Evolutionary conservation across 1,139 yeast species (phyloP).

Genomic region (Candida sanyaensis): DNA sequence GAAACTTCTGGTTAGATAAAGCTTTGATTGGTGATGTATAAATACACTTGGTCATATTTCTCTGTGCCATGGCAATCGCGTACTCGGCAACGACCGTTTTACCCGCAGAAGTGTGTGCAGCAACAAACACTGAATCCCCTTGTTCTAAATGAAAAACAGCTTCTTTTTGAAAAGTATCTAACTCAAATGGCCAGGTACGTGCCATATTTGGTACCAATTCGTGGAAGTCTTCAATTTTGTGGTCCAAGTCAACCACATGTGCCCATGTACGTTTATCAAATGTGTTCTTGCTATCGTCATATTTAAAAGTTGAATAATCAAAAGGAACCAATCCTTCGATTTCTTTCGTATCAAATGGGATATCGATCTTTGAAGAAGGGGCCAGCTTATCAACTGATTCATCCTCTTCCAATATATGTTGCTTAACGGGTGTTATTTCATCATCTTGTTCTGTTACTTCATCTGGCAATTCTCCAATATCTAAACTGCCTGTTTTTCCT

Average conservation of each 20-base stretch:
- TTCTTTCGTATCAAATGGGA: slow-evolving; percentile 42
- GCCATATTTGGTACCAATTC: slow-evolving; percentile 95
- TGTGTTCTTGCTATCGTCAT: slow-evolving; percentile 24
- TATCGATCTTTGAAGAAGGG: slow-evolving; percentile 3
- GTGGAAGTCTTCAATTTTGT: slow-evolving; percentile 76
- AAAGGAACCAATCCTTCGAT: slow-evolving; percentile 80
- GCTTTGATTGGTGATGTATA: slow-evolving; percentile 95
- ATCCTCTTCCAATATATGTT: slow-evolving; percentile 2
- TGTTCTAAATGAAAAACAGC: slow-evolving; percentile 96
- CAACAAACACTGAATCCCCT: slow-evolving; percentile 96
- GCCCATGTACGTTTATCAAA: slow-evolving; percentile 79
- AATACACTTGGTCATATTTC: slow-evolving; percentile 89
- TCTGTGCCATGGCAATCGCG: slow-evolving; percentile 88
- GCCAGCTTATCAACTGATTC: not conserved
- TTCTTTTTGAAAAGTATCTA: slow-evolving; percentile 95
- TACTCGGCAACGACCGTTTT: slow-evolving; percentile 93
- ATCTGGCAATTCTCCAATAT: slow-evolving; percentile 18
- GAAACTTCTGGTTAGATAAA: slow-evolving; percentile 86
- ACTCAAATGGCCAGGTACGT: slow-evolving; percentile 86
- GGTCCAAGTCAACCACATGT: slow-evolving; percentile 87
- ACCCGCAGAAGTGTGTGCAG: slow-evolving; percentile 97
- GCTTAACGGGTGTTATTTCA: slow-evolving; percentile 13
- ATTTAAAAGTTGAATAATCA: slow-evolving; percentile 40
- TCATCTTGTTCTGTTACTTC: slow-evolving; percentile 25
- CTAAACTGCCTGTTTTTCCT: slow-evolving; percentile 8